Base-by-base conservation (phyloP, 345 rosid species). In the Linum trigynum region DNA sequence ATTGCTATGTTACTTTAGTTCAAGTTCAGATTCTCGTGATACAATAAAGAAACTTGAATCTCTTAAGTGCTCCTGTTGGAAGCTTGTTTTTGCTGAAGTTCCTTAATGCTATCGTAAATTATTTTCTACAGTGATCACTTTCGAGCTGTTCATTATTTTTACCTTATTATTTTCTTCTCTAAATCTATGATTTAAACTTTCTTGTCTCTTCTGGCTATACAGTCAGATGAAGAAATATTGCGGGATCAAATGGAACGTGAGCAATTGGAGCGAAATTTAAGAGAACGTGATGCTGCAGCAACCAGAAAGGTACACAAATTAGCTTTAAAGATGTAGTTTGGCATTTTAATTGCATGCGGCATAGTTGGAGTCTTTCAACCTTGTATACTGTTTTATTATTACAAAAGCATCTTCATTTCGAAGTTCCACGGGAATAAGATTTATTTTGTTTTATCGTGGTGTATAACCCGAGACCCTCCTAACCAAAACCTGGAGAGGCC, bases 201-300 rank as follows among this genome's bases (percentile, higher is more conserved):
- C 65, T 14, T 58, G 35, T 62, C 38, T 69, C 36, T 67, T 67
- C n/a, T 69, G 40, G 14, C 2, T 63, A 62, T 70, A 71, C 76
- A 92, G 97, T 86, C 96, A 1, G 99, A 94, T 76, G 96, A 90
- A 76, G 99, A 94, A 79, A 86, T 86, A 69, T 35, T 79, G 80
- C 99, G 80, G 43, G 99, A 94, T 76, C 97, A 90, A 76, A 84
- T 73, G 72, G 99, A 94, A 80, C 88, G 81, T 78, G 95, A 94
- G 76, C 85, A 90, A 59, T 76, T 94, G 62, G 99, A 94, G 76
- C 83, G 57, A 74, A 82, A 88, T 76, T 45, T 94, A 61, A 86
- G 83, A 82, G 95, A 82, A 41, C 95, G 99, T 55, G 99, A 94
- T 84, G 87, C 85, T 68, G 91, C 85, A 11, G 70, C 79, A 51